phyloP scores from a whole-genome alignment of 2,329 filamentous ascomycete species.

The Xylaria sp. region DNA sequence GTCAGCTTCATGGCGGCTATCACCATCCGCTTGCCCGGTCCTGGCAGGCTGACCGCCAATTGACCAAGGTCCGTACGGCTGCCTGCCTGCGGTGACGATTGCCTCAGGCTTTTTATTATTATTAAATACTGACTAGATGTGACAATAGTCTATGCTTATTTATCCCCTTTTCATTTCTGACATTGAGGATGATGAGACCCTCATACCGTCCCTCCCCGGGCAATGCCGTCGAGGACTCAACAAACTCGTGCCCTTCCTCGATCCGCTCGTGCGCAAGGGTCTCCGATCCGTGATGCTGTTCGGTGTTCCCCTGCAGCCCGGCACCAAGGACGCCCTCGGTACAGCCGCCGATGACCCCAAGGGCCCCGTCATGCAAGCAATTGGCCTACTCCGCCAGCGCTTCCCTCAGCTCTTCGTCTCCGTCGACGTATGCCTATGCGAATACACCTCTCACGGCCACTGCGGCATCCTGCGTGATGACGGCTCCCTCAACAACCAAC shows the following conservation, averaged over 20 bases:
- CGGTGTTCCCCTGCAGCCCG: constrained; percentile 82
- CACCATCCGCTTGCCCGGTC: constrained; percentile 78
- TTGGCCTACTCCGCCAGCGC: constrained; percentile 79
- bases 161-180: constrained; percentile 97
- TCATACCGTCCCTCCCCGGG: constrained; percentile 88
- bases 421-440: constrained; percentile 94
- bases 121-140: constrained; percentile 15
- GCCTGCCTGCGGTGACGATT: neutral
- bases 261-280: constrained; percentile 86
- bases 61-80: constrained; percentile 75
- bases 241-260: constrained; percentile 81
- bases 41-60: constrained; percentile 84
- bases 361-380: constrained; percentile 87
- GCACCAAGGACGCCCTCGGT: constrained; percentile 87
- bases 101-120: neutral
- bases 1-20: constrained; percentile 83
- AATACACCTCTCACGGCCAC: constrained; percentile 97
- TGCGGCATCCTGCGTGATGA: constrained; percentile 96
- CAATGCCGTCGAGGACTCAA: constrained; percentile 89
- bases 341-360: constrained; percentile 91
- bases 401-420: constrained; percentile 93
- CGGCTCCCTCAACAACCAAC: constrained; percentile 87
- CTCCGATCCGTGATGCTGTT: constrained; percentile 94
- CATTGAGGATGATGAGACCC: constrained; percentile 86
- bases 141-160: constrained; percentile 88